Conservation (phyloP, 768 basidiomycete species). For the Tricholoma sp. region DNA sequence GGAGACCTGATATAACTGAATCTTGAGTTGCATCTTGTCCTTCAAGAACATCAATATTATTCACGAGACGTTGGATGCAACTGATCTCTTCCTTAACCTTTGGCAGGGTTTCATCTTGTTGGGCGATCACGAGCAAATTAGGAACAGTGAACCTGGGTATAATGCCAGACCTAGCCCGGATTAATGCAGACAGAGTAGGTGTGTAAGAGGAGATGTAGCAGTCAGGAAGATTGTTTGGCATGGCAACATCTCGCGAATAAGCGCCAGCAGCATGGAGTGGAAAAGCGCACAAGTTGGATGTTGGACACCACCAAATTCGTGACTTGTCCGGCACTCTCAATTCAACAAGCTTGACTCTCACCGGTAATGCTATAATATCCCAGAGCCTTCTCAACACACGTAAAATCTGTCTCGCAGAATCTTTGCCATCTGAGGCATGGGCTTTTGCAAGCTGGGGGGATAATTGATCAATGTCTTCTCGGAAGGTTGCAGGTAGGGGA, state of each 20-base stretch:
- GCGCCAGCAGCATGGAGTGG: conserved; percentile 5
- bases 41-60: neutral
- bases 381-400: conserved; percentile 18
- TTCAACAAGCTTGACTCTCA: conserved; percentile 13
- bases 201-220: conserved; percentile 25
- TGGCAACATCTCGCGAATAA: conserved; percentile 2
- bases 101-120: conserved; percentile 2
- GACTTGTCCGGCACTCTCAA: conserved; percentile 8
- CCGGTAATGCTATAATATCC: conserved; percentile 19
- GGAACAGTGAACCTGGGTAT: neutral
- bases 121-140: conserved; percentile 2
- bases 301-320: no score
- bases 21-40: conserved; percentile 11
- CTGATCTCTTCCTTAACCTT: conserved; percentile 3
- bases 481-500: conserved; percentile 6
- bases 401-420: neutral
- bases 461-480: neutral
- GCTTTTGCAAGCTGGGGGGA: neutral
- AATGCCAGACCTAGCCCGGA: conserved; percentile 14
- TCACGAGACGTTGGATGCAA: neutral
- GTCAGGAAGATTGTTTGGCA: conserved; percentile 14
- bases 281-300: no score
- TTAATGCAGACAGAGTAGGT: conserved; percentile 21
- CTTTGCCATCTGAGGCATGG: neutral
- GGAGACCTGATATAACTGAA: conserved; percentile 7